Percentiles rank a stretch among this genome's conserved stretches.
Conservation (phyloP, 169 alveolate species). For the Cryptosporidium xiaoi region DNA sequence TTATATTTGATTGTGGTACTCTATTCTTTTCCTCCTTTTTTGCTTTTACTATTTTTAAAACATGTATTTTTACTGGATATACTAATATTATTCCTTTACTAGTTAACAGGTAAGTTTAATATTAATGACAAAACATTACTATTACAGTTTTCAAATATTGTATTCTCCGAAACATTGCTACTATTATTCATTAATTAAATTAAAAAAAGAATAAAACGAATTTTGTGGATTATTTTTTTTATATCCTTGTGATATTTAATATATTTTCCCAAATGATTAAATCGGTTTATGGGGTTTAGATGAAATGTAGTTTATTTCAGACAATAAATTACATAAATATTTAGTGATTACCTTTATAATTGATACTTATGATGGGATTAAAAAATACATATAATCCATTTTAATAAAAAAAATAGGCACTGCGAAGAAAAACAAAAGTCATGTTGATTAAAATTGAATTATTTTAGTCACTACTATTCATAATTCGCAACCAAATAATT, state of each 20-base stretch:
- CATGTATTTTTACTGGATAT: constrained; percentile 45
- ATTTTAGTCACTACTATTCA: too few species aligned
- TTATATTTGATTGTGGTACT: constrained; percentile 26
- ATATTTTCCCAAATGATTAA: constrained; percentile 42
- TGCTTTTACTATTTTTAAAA: constrained; percentile 26
- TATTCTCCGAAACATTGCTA: too few species aligned
- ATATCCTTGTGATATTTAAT: not conserved
- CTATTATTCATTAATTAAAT: not conserved
- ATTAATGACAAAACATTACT: too few species aligned
- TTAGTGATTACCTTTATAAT: not conserved
- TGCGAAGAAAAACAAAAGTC: too few species aligned
- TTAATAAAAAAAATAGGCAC: too few species aligned
- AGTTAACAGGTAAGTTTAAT: constrained; percentile 55
- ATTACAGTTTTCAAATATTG: too few species aligned
- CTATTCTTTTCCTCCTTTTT: constrained; percentile 18
- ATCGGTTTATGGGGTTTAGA: constrained; percentile 65
- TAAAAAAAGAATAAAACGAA: too few species aligned
- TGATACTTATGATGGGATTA: constrained; percentile 41
- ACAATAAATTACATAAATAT: not conserved
- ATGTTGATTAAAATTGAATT: too few species aligned
- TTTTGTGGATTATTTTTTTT: too few species aligned
- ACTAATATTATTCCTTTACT: constrained; percentile 12
- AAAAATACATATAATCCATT: not conserved
- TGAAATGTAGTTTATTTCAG: constrained; percentile 1
- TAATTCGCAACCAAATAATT: too few species aligned